Evolutionary conservation across 2,329 filamentous ascomycete species (phyloP), one percentile per base, ranked within the genome.

Genomic region (Ciborinia camelliae): DNA sequence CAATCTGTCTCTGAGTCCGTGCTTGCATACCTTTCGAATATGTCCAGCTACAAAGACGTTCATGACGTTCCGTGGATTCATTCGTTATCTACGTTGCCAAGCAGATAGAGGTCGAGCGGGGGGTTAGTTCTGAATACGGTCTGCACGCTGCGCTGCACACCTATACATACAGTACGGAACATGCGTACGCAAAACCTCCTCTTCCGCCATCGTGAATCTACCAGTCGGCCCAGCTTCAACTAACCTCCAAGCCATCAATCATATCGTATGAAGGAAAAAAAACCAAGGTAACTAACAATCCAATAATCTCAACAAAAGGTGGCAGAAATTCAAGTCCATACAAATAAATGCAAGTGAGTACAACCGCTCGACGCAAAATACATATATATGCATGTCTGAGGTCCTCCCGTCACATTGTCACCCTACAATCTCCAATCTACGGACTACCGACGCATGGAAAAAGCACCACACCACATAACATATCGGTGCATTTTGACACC

Each of bases 21-120:
- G 23, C 54, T n/a, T 43, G 39, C 54, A 30, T 41, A 57, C 20
- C 18, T 30, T 3, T n/a, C 57, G 4, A 48, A 41, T 54, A 28
- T 23, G 35, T 28, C 18, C 14, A n/a, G n/a, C n/a, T 39, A n/a
- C n/a, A n/a, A n/a, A n/a, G n/a, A 47, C 8, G 9, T 37, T 37
- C 52, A 52, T 35, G 12, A 32, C 10, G 10, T 39, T 5, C 23
- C 35, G 30, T 12, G 30, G 23, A n/a, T 26, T 1, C 4, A 26
- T 41, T 41, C 23, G 32, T 61, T 52, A 52, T 52, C 58, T 52
- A 39, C 35, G 20, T 50, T 51, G 58, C 58, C 45, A 61, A 61
- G 58, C 28, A 20, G 32, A 51, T 37, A 39, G 35, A 26, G n/a
- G 20, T 37, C 51, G 32, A 26, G 23, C 50, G n/a, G 28, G 30